Evolutionary conservation across 2,329 filamentous ascomycete species (phyloP).

Genomic region (Geosmithia flava): DNA sequence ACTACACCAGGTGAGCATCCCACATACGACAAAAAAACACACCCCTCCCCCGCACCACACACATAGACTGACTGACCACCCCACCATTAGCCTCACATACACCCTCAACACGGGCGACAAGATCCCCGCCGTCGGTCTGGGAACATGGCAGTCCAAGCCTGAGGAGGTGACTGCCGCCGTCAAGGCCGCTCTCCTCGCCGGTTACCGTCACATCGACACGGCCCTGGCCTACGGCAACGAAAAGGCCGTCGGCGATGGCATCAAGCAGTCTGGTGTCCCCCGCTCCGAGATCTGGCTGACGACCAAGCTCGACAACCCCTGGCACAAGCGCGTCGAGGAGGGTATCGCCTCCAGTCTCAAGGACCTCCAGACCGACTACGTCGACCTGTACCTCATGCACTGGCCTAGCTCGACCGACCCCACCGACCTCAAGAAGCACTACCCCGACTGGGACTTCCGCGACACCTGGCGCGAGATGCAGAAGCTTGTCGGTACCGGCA

Average conservation of each 20-base stretch:
- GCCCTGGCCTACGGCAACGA: constrained; percentile 72
- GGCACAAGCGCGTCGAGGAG: constrained; percentile 57
- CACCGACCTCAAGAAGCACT: constrained; percentile 51
- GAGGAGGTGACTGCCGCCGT: constrained; percentile 60
- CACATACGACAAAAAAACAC: too few relatives aligned
- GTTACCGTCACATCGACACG: constrained; percentile 68
- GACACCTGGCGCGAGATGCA: constrained; percentile 69
- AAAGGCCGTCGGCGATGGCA: constrained; percentile 52
- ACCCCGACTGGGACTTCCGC: constrained; percentile 68
- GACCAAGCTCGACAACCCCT: constrained; percentile 73
- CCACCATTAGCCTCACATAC: constrained; percentile 28
- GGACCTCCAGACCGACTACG: constrained; percentile 49
- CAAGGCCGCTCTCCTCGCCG: constrained; percentile 51
- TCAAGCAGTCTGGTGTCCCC: constrained; percentile 51
- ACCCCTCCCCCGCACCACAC: background rate
- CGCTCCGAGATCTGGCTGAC: constrained; percentile 59
- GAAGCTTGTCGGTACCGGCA: constrained; percentile 54
- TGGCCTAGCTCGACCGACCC: constrained; percentile 57
- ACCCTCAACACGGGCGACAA: constrained; percentile 65
- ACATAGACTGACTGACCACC: background rate
- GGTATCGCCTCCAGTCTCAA: constrained; percentile 47
- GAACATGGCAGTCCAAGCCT: constrained; percentile 67
- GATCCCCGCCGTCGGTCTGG: constrained; percentile 66
- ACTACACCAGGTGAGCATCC: background rate
- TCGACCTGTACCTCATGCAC: constrained; percentile 62